These are phyloP conservation scores for Jaltomata sinuosa DNA, from an alignment of 257 asterid species.

Conservation along the genomic window DNA sequence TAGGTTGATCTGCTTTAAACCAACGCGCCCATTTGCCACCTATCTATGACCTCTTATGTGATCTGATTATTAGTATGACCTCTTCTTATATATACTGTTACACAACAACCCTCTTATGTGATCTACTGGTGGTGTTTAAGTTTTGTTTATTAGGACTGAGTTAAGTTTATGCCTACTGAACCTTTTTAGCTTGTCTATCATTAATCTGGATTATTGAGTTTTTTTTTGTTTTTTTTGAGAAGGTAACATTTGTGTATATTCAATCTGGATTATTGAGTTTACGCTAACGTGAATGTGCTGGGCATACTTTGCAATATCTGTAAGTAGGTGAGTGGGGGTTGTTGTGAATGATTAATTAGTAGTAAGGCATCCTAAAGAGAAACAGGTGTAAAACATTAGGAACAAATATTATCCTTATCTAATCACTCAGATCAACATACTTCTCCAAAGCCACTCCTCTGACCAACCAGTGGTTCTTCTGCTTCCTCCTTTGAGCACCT, in stretches of 20 bases:
- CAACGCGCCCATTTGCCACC: neutral
- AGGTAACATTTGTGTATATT: too few relatives aligned
- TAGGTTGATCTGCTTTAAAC: neutral
- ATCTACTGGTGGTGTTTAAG: neutral
- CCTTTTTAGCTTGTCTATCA: neutral
- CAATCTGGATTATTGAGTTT: neutral
- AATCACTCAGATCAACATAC: neutral
- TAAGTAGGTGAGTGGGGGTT: neutral
- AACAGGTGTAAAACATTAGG: neutral
- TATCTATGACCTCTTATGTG: slow-evolving; percentile 33
- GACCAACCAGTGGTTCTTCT: neutral
- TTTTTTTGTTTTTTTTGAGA: too few relatives aligned
- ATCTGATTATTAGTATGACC: slow-evolving; percentile 32
- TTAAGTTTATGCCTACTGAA: neutral
- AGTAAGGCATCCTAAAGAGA: neutral
- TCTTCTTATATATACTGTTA: slow-evolving; percentile 5
- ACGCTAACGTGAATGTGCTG: neutral
- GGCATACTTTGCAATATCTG: neutral
- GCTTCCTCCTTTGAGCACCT: neutral
- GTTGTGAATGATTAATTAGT: neutral
- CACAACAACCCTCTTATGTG: neutral
- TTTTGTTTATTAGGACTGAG: neutral
- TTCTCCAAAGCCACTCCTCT: neutral
- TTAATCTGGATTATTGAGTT: neutral
- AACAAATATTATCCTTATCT: neutral